Conservation (phyloP, 163 green algal genomes). For the Coccomyxa subellipsoidea region DNA sequence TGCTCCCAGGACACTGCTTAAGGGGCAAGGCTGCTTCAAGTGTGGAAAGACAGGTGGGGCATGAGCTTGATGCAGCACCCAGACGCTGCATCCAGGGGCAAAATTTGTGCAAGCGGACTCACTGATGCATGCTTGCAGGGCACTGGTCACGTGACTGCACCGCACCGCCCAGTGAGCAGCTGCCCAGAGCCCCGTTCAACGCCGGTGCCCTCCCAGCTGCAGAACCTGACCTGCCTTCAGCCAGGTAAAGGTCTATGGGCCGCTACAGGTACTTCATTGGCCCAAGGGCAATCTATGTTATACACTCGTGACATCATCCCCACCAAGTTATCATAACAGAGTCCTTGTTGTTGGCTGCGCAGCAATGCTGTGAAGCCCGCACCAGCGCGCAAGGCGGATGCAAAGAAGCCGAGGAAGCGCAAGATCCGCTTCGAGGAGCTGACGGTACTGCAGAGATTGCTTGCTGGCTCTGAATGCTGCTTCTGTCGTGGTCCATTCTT, state of each 20-base stretch:
- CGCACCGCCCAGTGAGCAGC: conserved; percentile 13
- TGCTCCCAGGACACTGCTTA: conserved; percentile 1
- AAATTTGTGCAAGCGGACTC: too few species aligned
- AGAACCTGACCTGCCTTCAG: not conserved
- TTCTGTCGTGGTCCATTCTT: not conserved
- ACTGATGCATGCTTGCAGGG: too few species aligned
- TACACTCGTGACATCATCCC: too few species aligned
- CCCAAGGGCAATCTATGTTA: too few species aligned
- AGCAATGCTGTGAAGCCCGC: not conserved
- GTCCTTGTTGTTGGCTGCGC: not conserved
- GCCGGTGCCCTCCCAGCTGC: not conserved
- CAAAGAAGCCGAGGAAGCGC: conserved; percentile 33
- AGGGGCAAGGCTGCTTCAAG: conserved; percentile 26
- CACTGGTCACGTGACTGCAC: conserved; percentile 30
- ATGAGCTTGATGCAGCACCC: not conserved
- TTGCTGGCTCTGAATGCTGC: not conserved
- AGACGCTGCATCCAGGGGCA: too few species aligned
- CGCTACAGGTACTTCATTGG: too few species aligned
- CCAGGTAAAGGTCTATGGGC: not conserved
- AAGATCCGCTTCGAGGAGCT: conserved; percentile 50
- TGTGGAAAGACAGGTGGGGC: conserved; percentile 18
- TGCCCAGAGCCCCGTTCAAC: not conserved
- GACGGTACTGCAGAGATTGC: conserved; percentile 9
- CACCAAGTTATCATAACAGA: too few species aligned
- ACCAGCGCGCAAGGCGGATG: not conserved